phyloP scores from a whole-genome alignment of 2,329 filamentous ascomycete genomes.

The Paramyrothecium sp. region DNA sequence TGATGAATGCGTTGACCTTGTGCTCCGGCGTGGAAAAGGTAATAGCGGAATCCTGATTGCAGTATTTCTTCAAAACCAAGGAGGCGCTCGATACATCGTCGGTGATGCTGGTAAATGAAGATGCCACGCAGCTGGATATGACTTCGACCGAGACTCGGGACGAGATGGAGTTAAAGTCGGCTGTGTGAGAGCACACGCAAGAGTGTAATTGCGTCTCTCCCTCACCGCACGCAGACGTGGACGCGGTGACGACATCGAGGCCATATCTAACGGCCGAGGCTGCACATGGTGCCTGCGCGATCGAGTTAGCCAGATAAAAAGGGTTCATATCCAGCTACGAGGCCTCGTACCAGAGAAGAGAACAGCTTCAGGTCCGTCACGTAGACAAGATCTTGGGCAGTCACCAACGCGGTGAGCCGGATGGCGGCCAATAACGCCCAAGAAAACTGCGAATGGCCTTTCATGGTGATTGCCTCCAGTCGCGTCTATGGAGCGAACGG shows the following conservation, averaged over 20 bases:
- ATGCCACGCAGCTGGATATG: conserved; percentile 40
- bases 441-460: conserved; percentile 18
- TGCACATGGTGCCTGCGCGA: conserved; percentile 47
- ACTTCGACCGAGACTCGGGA: conserved; percentile 37
- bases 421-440: conserved; percentile 4
- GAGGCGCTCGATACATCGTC: conserved; percentile 47
- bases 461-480: conserved; percentile 3
- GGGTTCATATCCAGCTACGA: not conserved
- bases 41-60: conserved; percentile 37
- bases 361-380: conserved; percentile 44
- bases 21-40: conserved; percentile 41
- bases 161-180: conserved; percentile 35
- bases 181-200: conserved; percentile 51
- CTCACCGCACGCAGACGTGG: conserved; percentile 35
- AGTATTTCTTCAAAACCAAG: conserved; percentile 46
- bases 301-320: not conserved
- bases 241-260: conserved; percentile 39
- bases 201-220: conserved; percentile 44
- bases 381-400: conserved; percentile 32
- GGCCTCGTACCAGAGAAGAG: conserved; percentile 34
- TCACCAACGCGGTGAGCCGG: not conserved
- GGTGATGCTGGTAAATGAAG: conserved; percentile 28
- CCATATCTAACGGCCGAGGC: conserved; percentile 42
- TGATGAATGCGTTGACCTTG: conserved; percentile 45
- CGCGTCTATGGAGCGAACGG: not conserved